Evolutionary conservation across 768 basidiomycete species (phyloP).

Genomic region (Lyophyllum decastes): DNA sequence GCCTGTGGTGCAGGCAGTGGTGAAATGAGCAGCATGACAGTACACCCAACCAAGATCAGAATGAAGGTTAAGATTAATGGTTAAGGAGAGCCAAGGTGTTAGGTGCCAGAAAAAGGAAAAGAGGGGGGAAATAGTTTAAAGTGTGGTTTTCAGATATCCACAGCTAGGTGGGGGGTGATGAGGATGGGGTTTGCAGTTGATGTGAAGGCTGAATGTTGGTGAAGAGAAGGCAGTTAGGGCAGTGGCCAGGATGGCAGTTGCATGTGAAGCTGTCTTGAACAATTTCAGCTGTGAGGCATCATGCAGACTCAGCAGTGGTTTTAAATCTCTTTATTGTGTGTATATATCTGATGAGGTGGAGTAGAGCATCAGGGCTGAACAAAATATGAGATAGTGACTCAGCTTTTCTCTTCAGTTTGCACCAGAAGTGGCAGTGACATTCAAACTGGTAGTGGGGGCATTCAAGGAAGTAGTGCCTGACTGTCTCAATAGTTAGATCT

Average conservation of each 20-base stretch:
- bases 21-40: background rate
- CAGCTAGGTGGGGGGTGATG: no score
- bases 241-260: no score
- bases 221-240: no score
- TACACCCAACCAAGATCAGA: background rate
- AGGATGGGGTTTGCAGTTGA: no score
- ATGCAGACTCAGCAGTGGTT: background rate
- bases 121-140: no score
- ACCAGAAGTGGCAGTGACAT: background rate
- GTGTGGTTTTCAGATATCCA: no score
- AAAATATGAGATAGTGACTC: slow-evolving; percentile 4
- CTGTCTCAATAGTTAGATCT: slow-evolving; percentile 1
- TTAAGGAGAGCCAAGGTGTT: background rate
- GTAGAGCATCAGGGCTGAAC: background rate
- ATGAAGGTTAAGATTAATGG: background rate
- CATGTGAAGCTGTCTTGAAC: no score
- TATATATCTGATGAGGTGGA: slow-evolving; percentile 8
- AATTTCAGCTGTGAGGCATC: background rate
- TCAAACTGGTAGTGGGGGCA: slow-evolving; percentile 9
- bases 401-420: slow-evolving; percentile 9
- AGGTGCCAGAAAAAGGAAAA: background rate
- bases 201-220: no score
- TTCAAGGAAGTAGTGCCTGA: slow-evolving; percentile 1
- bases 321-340: slow-evolving; percentile 3
- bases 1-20: background rate